Conservation (phyloP, 2,329 filamentous ascomycete genomes). For the Stagonosporopsis chrysanthemi region DNA sequence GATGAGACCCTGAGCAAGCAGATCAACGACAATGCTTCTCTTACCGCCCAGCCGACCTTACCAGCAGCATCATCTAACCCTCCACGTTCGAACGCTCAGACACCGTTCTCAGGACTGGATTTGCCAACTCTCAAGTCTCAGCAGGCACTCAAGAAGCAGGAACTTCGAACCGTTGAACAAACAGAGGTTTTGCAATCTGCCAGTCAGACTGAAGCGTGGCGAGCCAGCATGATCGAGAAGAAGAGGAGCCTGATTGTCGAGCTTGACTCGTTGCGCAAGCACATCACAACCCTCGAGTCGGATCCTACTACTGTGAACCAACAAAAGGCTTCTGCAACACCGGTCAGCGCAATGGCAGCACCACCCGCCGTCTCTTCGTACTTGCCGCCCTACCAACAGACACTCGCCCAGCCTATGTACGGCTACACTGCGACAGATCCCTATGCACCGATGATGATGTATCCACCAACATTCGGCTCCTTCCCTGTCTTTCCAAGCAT, state of each 20-base stretch:
- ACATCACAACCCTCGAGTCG: constrained; percentile 40
- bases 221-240: constrained; percentile 44
- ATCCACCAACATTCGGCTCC: constrained; percentile 31
- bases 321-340: not conserved
- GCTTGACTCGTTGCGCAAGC: constrained; percentile 46
- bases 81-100: constrained; percentile 28
- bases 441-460: constrained; percentile 40
- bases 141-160: constrained; percentile 42
- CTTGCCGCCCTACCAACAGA: constrained; percentile 35
- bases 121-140: constrained; percentile 38
- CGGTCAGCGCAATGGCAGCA: constrained; percentile 13
- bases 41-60: constrained; percentile 23
- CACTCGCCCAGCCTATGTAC: constrained; percentile 35
- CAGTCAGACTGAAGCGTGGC: constrained; percentile 44
- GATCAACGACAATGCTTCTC: constrained; percentile 14
- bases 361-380: constrained; percentile 27
- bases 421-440: constrained; percentile 30
- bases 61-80: constrained; percentile 22
- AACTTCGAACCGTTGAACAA: constrained; percentile 47
- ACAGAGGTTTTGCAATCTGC: constrained; percentile 46
- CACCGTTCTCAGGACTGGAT: constrained; percentile 35
- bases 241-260: constrained; percentile 48
- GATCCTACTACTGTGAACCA: constrained; percentile 18
- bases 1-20: constrained; percentile 29
- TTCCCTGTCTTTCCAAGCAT: constrained; percentile 27